A percentile compares a stretch with the other conserved stretches of the same genome.
Evolutionary conservation across 495 filamentous ascomycete genomes (phyloP).

Genomic region (Aspergillus biplanus): DNA sequence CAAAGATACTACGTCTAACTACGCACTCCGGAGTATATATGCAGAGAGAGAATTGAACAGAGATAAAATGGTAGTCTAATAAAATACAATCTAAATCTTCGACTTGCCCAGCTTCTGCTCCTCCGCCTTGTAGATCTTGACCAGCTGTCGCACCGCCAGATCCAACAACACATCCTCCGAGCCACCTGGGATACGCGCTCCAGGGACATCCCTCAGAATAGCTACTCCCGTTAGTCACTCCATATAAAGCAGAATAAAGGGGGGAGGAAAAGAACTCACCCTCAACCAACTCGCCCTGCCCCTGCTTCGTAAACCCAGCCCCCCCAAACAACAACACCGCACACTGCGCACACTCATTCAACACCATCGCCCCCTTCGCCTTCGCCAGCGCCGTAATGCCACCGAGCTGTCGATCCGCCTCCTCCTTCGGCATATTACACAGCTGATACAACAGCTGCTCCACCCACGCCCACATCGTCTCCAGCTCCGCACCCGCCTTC

Average conservation of each 20-base stretch:
- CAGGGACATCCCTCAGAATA: slow-evolving; percentile 68
- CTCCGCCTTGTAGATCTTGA: slow-evolving; percentile 70
- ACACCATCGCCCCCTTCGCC: slow-evolving; percentile 68
- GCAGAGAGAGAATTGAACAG: background rate
- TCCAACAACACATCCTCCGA: slow-evolving; percentile 78
- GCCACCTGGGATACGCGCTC: slow-evolving; percentile 67
- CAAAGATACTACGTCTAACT: too few relatives aligned
- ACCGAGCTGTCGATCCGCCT: slow-evolving; percentile 66
- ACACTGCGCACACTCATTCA: slow-evolving; percentile 69
- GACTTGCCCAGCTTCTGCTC: slow-evolving; percentile 61
- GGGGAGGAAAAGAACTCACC: slow-evolving; percentile 40
- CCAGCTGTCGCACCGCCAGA: slow-evolving; percentile 68
- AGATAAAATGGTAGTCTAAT: background rate
- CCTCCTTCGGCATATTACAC: slow-evolving; percentile 61
- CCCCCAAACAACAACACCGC: slow-evolving; percentile 74
- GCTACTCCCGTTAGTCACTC: slow-evolving; percentile 26
- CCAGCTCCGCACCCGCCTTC: slow-evolving; percentile 68
- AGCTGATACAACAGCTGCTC: slow-evolving; percentile 77
- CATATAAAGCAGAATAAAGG: slow-evolving; percentile 26
- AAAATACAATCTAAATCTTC: slow-evolving; percentile 33
- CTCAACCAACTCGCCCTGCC: slow-evolving; percentile 73
- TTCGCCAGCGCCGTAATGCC: slow-evolving; percentile 72
- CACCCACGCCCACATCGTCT: slow-evolving; percentile 73
- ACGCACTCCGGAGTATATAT: too few relatives aligned
- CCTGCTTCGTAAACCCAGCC: slow-evolving; percentile 69